These are phyloP conservation scores for Talaromyces proteolyticus DNA, from an alignment of 495 filamentous ascomycete species.

Conservation along the genomic window DNA sequence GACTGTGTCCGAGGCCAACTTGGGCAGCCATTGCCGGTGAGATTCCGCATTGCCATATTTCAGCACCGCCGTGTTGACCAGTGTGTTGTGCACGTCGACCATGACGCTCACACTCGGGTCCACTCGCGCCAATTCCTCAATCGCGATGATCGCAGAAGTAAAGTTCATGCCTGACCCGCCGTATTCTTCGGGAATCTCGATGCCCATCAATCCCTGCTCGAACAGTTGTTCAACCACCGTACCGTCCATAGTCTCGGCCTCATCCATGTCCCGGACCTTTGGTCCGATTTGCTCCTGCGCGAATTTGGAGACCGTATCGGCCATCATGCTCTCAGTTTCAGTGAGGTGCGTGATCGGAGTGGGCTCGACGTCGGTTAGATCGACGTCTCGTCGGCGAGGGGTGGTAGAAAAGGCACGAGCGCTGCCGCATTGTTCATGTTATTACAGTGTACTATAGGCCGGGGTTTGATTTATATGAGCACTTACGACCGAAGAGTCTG, in stretches of 20 bases:
- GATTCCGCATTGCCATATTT: slow-evolving; percentile 72
- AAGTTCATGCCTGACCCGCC: slow-evolving; percentile 99
- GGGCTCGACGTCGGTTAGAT: slow-evolving; percentile 68
- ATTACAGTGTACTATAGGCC: too few relatives aligned
- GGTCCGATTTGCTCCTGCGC: slow-evolving; percentile 82
- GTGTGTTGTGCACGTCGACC: slow-evolving; percentile 94
- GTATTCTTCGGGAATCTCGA: slow-evolving; percentile 96
- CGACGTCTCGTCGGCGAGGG: slow-evolving; percentile 47
- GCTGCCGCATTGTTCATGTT: slow-evolving; percentile 29
- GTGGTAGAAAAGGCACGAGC: slow-evolving; percentile 70
- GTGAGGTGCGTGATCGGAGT: slow-evolving; percentile 92
- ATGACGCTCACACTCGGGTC: slow-evolving; percentile 93
- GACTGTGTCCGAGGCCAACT: slow-evolving; percentile 81
- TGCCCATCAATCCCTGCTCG: slow-evolving; percentile 94
- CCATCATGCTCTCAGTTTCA: slow-evolving; percentile 84
- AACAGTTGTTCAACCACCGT: slow-evolving; percentile 86
- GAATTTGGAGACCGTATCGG: slow-evolving; percentile 86
- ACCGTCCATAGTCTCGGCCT: slow-evolving; percentile 90
- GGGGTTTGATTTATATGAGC: slow-evolving; percentile 20
- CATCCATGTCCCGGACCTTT: slow-evolving; percentile 96
- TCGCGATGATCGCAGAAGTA: slow-evolving; percentile 88
- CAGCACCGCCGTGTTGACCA: slow-evolving; percentile 90
- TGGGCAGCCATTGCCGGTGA: slow-evolving; percentile 81
- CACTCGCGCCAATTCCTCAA: slow-evolving; percentile 92
- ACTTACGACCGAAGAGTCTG: not conserved